Evolutionary conservation across 225 moss, liverwort and hornwort genomes (phyloP), one percentile per base, ranked within the genome.

Genomic region (Pleurozium schreberi): DNA sequence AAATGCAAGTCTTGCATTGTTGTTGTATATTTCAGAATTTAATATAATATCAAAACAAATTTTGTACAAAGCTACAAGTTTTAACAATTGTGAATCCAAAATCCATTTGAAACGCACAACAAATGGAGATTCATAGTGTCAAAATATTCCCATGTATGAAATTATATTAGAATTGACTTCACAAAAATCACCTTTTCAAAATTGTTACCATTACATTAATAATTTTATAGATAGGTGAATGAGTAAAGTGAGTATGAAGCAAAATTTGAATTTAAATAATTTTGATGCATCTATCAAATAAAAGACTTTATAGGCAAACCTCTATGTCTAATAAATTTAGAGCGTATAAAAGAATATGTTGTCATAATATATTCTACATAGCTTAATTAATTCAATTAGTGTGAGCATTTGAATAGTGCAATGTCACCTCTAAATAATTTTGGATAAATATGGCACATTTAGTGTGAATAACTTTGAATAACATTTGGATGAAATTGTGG

Each of bases 181-280:
- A 47, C 11, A 11, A 74, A 45, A 18, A 7, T 11, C 7, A 0
- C 4, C 1, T 11, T 6, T 18, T 18, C 16, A 18, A 47, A 74
- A 1, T 20, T 75, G 2, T 5, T 75, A 20, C 33, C 0, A 33
- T 6, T 1, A 33, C 33, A 20, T 49, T 8, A 49, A 50, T 1
- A 75, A 33, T 33, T 33, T 33, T 1, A 75, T 33, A 33, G 12
- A 50, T 42, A 33, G 16, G 8, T 75, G 20, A 75, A 33, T 49
- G 20, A 18, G 0, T 0, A 45, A 75, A 49, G 5, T 49, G 5
- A 31, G 1, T 10, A 1, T 20, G 5, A 33, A 33, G 15, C 11
- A 49, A 74, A 47, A 74, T 47, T 31, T 4, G 31, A 2, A 18
- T 74, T 10, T 30, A 18, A 47, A 47, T 18, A 18, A 47, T 47